Percentiles rank a stretch among this genome's conserved stretches.
These are phyloP conservation scores for Rhytidhysteron rufulum DNA, from an alignment of 2,329 filamentous ascomycete species.

Conservation along the genomic window DNA sequence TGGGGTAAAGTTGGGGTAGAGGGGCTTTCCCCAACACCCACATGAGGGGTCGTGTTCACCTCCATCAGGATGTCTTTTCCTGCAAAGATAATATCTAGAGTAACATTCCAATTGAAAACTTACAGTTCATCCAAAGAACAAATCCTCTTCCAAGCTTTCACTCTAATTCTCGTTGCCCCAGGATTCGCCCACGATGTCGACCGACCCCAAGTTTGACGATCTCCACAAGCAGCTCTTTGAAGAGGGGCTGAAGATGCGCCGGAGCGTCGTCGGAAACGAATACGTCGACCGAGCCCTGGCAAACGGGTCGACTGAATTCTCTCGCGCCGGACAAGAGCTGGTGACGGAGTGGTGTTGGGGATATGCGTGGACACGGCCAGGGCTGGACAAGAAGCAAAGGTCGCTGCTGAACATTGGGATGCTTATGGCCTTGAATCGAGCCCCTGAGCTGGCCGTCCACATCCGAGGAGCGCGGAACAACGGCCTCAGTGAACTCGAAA, in stretches of 20 bases:
- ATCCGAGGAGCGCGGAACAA: constrained; percentile 62
- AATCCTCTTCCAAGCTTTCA: too few species aligned
- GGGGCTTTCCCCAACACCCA: not conserved
- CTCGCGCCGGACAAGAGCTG: constrained; percentile 58
- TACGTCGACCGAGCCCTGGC: constrained; percentile 57
- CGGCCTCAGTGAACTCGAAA: constrained; percentile 58
- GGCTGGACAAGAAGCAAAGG: constrained; percentile 58
- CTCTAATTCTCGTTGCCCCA: too few species aligned
- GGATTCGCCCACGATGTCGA: not conserved
- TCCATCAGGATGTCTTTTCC: not conserved
- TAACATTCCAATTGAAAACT: too few species aligned
- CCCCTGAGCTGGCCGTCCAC: constrained; percentile 58
- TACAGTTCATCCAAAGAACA: too few species aligned
- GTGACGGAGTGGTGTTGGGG: constrained; percentile 65
- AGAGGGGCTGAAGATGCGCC: constrained; percentile 57
- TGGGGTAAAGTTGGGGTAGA: not conserved
- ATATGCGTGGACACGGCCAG: constrained; percentile 60
- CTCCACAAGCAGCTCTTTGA: constrained; percentile 57
- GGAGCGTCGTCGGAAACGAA: constrained; percentile 57
- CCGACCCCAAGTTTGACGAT: constrained; percentile 21
- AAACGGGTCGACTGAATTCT: constrained; percentile 57
- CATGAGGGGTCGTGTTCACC: not conserved
- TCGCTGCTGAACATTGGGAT: constrained; percentile 63
- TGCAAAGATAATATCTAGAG: too few species aligned
- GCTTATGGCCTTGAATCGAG: constrained; percentile 59